Conservation (phyloP, 495 filamentous ascomycete genomes). For the Aspergillus funiculosus region DNA sequence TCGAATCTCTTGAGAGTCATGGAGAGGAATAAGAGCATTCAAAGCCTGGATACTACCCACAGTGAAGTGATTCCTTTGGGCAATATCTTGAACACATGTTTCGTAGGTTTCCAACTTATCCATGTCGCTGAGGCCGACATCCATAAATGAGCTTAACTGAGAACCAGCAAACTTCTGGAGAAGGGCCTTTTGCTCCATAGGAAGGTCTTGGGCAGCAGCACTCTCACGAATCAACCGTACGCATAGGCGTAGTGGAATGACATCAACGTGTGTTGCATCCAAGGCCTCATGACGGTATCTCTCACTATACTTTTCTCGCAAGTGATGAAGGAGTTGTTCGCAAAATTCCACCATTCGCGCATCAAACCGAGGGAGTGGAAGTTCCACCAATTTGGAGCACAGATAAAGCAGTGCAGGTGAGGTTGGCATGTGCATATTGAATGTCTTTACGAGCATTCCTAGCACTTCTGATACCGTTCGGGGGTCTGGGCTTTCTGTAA, state of each 20-base stretch:
- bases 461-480: constrained; percentile 75
- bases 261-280: constrained; percentile 26
- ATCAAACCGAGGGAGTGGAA: constrained; percentile 60
- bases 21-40: constrained; percentile 47
- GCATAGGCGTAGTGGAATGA: constrained; percentile 45
- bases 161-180: constrained; percentile 54
- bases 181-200: constrained; percentile 36
- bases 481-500: constrained; percentile 77
- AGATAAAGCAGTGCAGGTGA: constrained; percentile 57
- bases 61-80: constrained; percentile 46
- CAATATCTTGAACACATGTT: constrained; percentile 54
- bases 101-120: constrained; percentile 51
- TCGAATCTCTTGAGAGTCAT: constrained; percentile 43
- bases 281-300: constrained; percentile 14
- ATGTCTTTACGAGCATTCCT: constrained; percentile 63
- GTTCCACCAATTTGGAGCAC: constrained; percentile 63
- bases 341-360: constrained; percentile 47
- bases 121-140: constrained; percentile 42
- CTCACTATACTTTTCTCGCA: constrained; percentile 31
- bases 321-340: constrained; percentile 31
- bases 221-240: constrained; percentile 66
- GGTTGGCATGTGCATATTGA: constrained; percentile 47
- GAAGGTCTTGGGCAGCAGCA: constrained; percentile 31
- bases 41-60: constrained; percentile 71
- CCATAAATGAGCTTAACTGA: constrained; percentile 48